Percentiles rank a stretch among this genome's conserved stretches.
phyloP scores from a whole-genome alignment of 108 stramenopile species.

The Skeletonema costatum region DNA sequence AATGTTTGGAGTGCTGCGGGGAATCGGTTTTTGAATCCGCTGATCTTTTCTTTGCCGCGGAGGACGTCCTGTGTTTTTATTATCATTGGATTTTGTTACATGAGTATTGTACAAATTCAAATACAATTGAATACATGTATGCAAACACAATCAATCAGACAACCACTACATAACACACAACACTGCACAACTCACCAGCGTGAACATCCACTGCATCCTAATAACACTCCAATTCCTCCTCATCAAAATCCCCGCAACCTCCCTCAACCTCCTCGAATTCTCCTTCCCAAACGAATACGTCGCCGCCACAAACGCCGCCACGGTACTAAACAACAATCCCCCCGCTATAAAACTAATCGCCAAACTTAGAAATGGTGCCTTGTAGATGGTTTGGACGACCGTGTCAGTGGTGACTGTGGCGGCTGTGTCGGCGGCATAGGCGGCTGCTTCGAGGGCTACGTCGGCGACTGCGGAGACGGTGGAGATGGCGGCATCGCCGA shows the following conservation, averaged over 20 bases:
- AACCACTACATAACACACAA: constrained; percentile 10
- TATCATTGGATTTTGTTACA: neutral
- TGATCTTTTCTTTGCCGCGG: constrained; percentile 38
- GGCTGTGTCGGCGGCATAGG: constrained; percentile 5
- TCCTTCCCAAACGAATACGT: constrained; percentile 55
- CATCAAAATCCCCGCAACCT: constrained; percentile 39
- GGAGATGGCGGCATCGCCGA: neutral
- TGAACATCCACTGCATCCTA: constrained; percentile 32
- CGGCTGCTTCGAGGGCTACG: constrained; percentile 9
- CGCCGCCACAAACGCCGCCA: constrained; percentile 48
- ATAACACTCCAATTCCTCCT: constrained; percentile 55
- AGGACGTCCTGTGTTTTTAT: constrained; percentile 24
- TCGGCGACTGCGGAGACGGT: constrained; percentile 3
- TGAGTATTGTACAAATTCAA: no score
- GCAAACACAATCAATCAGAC: neutral
- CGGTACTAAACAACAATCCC: constrained; percentile 64
- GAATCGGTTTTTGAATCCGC: constrained; percentile 46
- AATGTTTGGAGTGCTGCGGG: constrained; percentile 49
- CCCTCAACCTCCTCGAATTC: constrained; percentile 42
- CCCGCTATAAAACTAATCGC: constrained; percentile 48
- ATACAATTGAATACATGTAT: no score
- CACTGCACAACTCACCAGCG: constrained; percentile 32
- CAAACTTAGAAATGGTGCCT: constrained; percentile 42
- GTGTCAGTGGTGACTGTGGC: constrained; percentile 18
- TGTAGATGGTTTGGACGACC: constrained; percentile 30